phyloP scores from a whole-genome alignment of 441 rosid genomes.

The Mallotus repandus region DNA sequence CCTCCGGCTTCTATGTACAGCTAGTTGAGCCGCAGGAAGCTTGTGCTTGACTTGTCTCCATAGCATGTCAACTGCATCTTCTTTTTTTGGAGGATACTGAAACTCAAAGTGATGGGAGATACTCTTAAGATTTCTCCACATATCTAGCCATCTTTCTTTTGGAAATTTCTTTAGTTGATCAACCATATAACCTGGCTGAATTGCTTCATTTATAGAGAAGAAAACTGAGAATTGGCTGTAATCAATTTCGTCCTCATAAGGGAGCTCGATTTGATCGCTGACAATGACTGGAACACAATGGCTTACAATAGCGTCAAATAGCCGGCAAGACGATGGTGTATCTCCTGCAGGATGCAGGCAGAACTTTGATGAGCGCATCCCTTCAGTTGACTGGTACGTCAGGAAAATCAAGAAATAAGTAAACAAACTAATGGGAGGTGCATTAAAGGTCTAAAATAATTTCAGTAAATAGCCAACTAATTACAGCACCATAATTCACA shows the following conservation, averaged over 20 bases:
- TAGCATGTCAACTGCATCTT: constrained; percentile 77
- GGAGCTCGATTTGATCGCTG: constrained; percentile 85
- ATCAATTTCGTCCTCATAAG: constrained; percentile 88
- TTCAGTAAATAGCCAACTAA: no score
- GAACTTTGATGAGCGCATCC: constrained; percentile 90
- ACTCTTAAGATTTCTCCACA: constrained; percentile 79
- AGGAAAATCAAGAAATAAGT: constrained; percentile 17
- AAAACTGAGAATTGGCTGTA: constrained; percentile 72
- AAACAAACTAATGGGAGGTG: no score
- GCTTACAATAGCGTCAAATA: constrained; percentile 92
- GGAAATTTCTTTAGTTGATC: constrained; percentile 62
- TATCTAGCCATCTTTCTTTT: constrained; percentile 69
- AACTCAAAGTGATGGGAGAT: constrained; percentile 79
- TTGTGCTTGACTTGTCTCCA: constrained; percentile 92
- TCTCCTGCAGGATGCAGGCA: constrained; percentile 96
- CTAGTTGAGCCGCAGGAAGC: constrained; percentile 61
- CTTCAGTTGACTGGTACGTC: constrained; percentile 63
- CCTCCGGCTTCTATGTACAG: constrained; percentile 73
- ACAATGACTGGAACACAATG: constrained; percentile 91
- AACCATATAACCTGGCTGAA: constrained; percentile 70
- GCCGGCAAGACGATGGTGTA: constrained; percentile 92
- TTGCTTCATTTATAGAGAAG: constrained; percentile 73
- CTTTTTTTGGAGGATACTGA: constrained; percentile 76
- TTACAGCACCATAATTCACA: no score
- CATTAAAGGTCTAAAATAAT: no score